A percentile compares a stretch with the other conserved stretches of the same genome.
phyloP scores from a whole-genome alignment of 352 stramenopile genomes.

The Phytopythium chamaehyphon region DNA sequence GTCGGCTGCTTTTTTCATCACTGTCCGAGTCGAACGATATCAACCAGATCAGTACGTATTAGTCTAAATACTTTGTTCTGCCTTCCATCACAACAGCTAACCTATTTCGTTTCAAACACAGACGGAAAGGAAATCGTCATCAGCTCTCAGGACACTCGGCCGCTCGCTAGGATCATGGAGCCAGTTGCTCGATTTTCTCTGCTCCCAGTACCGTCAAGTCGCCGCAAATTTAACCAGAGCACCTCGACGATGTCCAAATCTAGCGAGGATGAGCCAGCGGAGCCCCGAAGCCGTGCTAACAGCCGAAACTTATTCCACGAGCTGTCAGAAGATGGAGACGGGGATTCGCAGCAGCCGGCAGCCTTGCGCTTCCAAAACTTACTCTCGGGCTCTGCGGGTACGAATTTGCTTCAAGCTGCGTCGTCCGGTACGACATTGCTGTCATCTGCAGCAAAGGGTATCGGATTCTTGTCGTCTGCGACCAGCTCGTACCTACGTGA shows the following conservation, averaged over 20 bases:
- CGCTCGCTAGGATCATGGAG: slow-evolving; percentile 65
- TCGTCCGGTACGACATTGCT: slow-evolving; percentile 57
- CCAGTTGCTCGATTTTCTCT: slow-evolving; percentile 78
- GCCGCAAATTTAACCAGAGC: slow-evolving; percentile 47
- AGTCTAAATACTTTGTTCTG: background rate
- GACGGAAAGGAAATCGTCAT: slow-evolving; percentile 75
- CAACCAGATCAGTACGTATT: slow-evolving; percentile 76
- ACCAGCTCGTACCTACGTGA: slow-evolving; percentile 62
- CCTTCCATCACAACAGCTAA: slow-evolving; percentile 8
- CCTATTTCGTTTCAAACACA: slow-evolving; percentile 13
- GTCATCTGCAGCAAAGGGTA: slow-evolving; percentile 73
- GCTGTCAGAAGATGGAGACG: slow-evolving; percentile 18
- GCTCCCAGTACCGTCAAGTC: slow-evolving; percentile 59
- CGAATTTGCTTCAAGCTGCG: slow-evolving; percentile 63
- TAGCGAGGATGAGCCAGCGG: slow-evolving; percentile 21
- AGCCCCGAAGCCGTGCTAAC: slow-evolving; percentile 22
- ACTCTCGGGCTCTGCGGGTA: slow-evolving; percentile 56
- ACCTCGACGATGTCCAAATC: slow-evolving; percentile 25
- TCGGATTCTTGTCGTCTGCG: slow-evolving; percentile 77
- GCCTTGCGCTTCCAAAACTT: slow-evolving; percentile 61
- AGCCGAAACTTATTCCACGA: slow-evolving; percentile 43
- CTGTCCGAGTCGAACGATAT: slow-evolving; percentile 80
- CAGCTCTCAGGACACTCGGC: slow-evolving; percentile 57
- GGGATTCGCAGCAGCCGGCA: slow-evolving; percentile 33
- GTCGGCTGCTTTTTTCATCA: slow-evolving; percentile 81